Percentiles rank a stretch among this genome's conserved stretches.
Evolutionary conservation across 176 grass and related monocot species (phyloP).

Genomic region (Eragrostis nindensis): DNA sequence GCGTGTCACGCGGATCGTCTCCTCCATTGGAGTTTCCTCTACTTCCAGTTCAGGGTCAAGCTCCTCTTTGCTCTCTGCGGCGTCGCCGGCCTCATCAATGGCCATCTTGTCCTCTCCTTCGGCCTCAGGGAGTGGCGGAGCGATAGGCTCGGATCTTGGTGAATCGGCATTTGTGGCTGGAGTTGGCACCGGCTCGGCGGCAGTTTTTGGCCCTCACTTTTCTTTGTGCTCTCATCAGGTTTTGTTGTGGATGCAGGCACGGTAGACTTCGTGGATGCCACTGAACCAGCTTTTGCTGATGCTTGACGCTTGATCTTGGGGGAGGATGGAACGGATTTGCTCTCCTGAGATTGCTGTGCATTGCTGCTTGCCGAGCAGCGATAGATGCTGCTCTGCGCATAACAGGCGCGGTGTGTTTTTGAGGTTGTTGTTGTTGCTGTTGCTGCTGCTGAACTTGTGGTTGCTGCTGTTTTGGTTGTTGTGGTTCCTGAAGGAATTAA

Average conservation of each 20-base stretch:
- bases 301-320: slow-evolving; percentile 64
- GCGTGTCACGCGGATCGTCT: slow-evolving; percentile 75
- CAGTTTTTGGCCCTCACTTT: slow-evolving; percentile 40
- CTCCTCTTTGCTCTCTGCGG: slow-evolving; percentile 43
- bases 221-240: slow-evolving; percentile 47
- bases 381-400: slow-evolving; percentile 56
- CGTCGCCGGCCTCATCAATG: slow-evolving; percentile 36
- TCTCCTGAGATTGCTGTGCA: slow-evolving; percentile 63
- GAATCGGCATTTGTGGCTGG: slow-evolving; percentile 14
- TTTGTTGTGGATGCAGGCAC: slow-evolving; percentile 36
- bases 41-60: slow-evolving; percentile 1
- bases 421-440: slow-evolving; percentile 40
- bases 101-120: slow-evolving; percentile 53
- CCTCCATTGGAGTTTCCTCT: slow-evolving; percentile 82
- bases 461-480: slow-evolving; percentile 41
- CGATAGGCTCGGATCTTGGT: slow-evolving; percentile 31
- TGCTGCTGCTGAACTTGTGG: slow-evolving; percentile 35
- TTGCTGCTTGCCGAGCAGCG: slow-evolving; percentile 51
- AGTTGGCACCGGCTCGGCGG: slow-evolving; percentile 8
- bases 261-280: slow-evolving; percentile 37
- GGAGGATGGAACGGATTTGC: slow-evolving; percentile 42
- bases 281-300: slow-evolving; percentile 44
- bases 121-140: slow-evolving; percentile 42
- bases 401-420: slow-evolving; percentile 47
- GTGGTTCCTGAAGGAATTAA: slow-evolving; percentile 42